A percentile compares a stretch with the other conserved stretches of the same genome.
phyloP scores from a whole-genome alignment of 1,284 basidiomycete species.

The Wallemia ichthyophaga region DNA sequence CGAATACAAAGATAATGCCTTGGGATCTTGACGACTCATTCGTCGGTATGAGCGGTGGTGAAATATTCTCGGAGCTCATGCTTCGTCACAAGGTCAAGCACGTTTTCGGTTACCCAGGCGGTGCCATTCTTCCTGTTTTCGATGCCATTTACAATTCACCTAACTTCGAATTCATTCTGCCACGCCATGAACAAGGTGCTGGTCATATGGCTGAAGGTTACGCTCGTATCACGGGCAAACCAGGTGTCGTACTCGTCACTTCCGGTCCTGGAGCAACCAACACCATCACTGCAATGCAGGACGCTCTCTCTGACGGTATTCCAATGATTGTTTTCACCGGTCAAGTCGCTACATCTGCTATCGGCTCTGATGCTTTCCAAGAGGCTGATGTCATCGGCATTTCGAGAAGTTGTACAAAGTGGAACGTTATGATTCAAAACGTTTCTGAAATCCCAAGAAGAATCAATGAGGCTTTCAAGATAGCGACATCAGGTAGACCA shows the following conservation, averaged over 20 bases:
- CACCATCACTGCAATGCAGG: constrained; percentile 91
- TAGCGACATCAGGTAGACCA: constrained; percentile 81
- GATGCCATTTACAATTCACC: constrained; percentile 93
- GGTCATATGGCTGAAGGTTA: constrained; percentile 99
- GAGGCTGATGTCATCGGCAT: constrained; percentile 93
- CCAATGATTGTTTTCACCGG: constrained; percentile 88
- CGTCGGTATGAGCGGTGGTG: constrained; percentile 74
- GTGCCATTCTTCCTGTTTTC: constrained; percentile 91
- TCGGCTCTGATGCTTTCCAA: constrained; percentile 93
- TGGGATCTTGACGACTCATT: constrained; percentile 20
- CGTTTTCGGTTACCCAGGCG: constrained; percentile 91
- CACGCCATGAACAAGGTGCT: constrained; percentile 87
- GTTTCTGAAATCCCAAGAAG: constrained; percentile 73
- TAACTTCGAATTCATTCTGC: constrained; percentile 84
- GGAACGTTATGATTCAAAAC: constrained; percentile 99
- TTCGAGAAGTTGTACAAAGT: constrained; percentile 87
- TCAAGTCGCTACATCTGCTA: constrained; percentile 90
- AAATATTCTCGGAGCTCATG: constrained; percentile 99
- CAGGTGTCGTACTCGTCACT: constrained; percentile 89
- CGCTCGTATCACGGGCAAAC: constrained; percentile 86
- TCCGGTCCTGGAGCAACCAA: constrained; percentile 95
- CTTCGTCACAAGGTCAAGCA: constrained; percentile 83
- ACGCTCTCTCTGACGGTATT: constrained; percentile 77
- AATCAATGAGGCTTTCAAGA: constrained; percentile 98
- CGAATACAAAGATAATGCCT: not conserved